phyloP scores from a whole-genome alignment of 2,329 filamentous ascomycete species.

The Penicillium sumatraense region DNA sequence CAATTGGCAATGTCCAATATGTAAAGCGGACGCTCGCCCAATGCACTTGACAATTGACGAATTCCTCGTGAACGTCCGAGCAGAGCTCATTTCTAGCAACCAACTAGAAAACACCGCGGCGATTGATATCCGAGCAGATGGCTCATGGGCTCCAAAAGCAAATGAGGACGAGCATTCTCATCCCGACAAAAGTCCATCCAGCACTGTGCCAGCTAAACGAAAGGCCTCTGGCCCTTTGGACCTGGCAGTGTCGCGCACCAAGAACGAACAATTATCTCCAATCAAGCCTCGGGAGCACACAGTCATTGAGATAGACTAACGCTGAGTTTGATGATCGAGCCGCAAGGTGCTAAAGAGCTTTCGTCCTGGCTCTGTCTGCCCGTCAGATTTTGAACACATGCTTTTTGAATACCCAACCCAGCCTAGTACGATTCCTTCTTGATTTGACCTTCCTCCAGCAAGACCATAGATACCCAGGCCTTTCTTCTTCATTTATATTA shows the following conservation, averaged over 20 bases:
- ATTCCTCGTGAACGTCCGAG: slow-evolving; percentile 69
- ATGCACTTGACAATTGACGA: slow-evolving; percentile 71
- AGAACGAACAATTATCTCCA: neutral
- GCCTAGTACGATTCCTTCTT: neutral
- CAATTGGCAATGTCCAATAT: slow-evolving; percentile 87
- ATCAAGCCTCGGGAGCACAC: slow-evolving; percentile 2
- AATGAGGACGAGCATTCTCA: slow-evolving; percentile 30
- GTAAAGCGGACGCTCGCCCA: slow-evolving; percentile 76
- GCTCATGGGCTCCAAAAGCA: slow-evolving; percentile 64
- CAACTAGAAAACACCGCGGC: slow-evolving; percentile 59
- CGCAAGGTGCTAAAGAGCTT: neutral
- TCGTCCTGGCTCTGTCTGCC: neutral
- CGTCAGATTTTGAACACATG: no score
- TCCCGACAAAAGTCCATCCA: neutral
- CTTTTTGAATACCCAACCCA: neutral
- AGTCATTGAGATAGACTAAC: slow-evolving; percentile 29
- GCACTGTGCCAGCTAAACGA: slow-evolving; percentile 10
- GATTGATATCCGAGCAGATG: slow-evolving; percentile 67
- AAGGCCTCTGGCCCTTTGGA: slow-evolving; percentile 8
- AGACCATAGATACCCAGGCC: neutral
- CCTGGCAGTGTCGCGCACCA: neutral
- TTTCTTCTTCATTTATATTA: neutral
- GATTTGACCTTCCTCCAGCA: neutral
- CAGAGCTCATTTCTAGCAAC: slow-evolving; percentile 55
- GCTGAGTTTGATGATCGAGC: neutral